Conservation (phyloP, 2,329 filamentous ascomycete species). For the Xylaria sp. region DNA sequence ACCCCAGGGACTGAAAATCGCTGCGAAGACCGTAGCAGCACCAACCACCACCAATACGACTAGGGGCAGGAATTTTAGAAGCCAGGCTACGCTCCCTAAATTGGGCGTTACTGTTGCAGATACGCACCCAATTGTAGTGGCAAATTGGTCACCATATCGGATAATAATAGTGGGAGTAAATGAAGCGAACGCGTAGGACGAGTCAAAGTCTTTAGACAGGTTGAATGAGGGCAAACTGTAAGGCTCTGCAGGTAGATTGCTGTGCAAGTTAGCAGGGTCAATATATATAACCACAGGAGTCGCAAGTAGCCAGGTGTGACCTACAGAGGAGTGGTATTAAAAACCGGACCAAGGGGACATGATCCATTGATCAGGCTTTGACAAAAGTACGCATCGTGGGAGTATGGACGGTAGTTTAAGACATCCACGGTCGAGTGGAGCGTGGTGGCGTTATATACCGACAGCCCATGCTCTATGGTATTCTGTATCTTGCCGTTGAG, state of each 20-base stretch:
- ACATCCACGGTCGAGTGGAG: conserved; percentile 78
- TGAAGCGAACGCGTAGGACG: conserved; percentile 88
- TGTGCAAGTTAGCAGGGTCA: conserved; percentile 35
- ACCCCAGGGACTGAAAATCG: conserved; percentile 93
- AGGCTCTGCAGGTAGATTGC: conserved; percentile 43
- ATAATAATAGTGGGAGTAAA: conserved; percentile 79
- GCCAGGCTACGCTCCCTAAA: conserved; percentile 75
- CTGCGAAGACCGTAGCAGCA: conserved; percentile 83
- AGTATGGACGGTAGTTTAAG: conserved; percentile 79
- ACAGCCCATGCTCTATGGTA: conserved; percentile 59
- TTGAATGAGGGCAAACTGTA: conserved; percentile 75
- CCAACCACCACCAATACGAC: conserved; percentile 83
- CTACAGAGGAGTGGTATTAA: conserved; percentile 60
- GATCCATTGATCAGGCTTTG: conserved; percentile 65
- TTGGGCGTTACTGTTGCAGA: conserved; percentile 86
- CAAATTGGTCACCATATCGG: conserved; percentile 75
- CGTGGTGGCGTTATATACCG: conserved; percentile 73
- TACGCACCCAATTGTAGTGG: conserved; percentile 79
- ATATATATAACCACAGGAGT: conserved; percentile 9
- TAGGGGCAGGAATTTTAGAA: conserved; percentile 81
- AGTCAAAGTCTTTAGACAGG: conserved; percentile 77
- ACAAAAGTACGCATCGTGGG: conserved; percentile 73
- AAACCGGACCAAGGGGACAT: conserved; percentile 82
- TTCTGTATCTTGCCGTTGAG: conserved; percentile 81
- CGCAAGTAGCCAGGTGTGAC: conserved; percentile 41